A percentile compares a stretch with the other conserved stretches of the same genome.
phyloP scores from a whole-genome alignment of 2,329 filamentous ascomycete species.

The Aureobasidium sp. region DNA sequence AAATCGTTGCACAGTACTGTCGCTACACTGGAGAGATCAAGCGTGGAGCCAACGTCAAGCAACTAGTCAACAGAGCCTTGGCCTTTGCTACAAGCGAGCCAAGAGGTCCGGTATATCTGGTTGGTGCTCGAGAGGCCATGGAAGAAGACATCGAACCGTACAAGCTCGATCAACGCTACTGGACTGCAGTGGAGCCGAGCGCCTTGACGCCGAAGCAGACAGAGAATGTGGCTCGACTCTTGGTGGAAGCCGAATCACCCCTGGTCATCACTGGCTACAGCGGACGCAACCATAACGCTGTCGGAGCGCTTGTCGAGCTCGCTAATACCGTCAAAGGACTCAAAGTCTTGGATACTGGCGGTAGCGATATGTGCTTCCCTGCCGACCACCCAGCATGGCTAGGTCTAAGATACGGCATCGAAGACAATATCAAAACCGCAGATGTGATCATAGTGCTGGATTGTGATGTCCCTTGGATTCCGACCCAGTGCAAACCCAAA shows the following conservation, averaged over 20 bases:
- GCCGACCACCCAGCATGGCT: conserved; percentile 54
- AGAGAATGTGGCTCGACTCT: conserved; percentile 51
- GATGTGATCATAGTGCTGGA: conserved; percentile 81
- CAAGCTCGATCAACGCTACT: conserved; percentile 57
- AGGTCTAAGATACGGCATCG: conserved; percentile 62
- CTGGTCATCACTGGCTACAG: conserved; percentile 63
- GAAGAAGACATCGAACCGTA: conserved; percentile 75
- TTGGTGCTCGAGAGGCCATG: conserved; percentile 72
- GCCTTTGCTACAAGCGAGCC: conserved; percentile 74
- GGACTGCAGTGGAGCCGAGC: conserved; percentile 62
- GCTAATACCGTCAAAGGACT: conserved; percentile 61
- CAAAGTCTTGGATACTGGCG: conserved; percentile 66
- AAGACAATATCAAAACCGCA: conserved; percentile 64
- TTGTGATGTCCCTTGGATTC: conserved; percentile 90
- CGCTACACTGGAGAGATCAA: conserved; percentile 77
- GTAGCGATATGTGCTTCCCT: conserved; percentile 75
- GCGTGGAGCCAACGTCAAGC: conserved; percentile 76
- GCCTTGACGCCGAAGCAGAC: conserved; percentile 50
- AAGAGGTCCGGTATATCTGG: conserved; percentile 71
- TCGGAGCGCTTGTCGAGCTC: conserved; percentile 55
- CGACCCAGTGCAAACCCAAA: conserved; percentile 59
- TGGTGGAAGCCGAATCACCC: conserved; percentile 57
- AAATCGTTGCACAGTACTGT: conserved; percentile 77
- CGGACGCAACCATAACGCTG: conserved; percentile 58
- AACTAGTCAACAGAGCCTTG: conserved; percentile 77